phyloP scores from a whole-genome alignment of 345 rosid species.

The Salix brachista region DNA sequence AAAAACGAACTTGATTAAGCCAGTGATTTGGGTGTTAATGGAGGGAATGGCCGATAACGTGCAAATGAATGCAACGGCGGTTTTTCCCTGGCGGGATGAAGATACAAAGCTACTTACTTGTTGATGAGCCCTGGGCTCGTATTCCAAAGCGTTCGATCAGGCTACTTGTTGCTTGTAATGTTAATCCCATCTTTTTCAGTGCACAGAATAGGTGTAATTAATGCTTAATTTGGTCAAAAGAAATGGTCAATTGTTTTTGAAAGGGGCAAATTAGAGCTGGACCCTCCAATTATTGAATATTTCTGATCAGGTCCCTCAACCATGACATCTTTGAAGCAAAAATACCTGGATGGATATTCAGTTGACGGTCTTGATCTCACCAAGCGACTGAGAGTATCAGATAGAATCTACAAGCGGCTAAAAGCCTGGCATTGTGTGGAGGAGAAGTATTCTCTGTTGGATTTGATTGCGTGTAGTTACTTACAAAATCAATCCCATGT shows the following conservation, averaged over 20 bases:
- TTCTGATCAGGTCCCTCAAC: not conserved
- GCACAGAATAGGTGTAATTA: not conserved
- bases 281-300: not conserved
- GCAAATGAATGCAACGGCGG: not conserved
- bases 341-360: not conserved
- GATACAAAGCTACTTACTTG: not conserved
- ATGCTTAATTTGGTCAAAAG: too few relatives aligned
- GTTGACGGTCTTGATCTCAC: not conserved
- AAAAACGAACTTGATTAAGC: too few relatives aligned
- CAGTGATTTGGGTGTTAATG: not conserved
- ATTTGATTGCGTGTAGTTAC: not conserved
- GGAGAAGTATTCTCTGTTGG: not conserved
- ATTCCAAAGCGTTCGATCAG: not conserved
- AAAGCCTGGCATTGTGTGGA: not conserved
- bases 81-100: not conserved
- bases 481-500: not conserved
- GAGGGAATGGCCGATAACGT: not conserved
- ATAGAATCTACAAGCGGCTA: not conserved
- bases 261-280: not conserved
- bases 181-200: not conserved
- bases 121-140: not conserved
- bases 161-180: not conserved
- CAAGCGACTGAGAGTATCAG: not conserved
- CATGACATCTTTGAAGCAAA: fast-evolving
- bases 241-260: not conserved